A percentile compares a stretch with the other conserved stretches of the same genome.
Evolutionary conservation across 768 basidiomycete genomes (phyloP).

Genomic region (Scleroderma bovista): DNA sequence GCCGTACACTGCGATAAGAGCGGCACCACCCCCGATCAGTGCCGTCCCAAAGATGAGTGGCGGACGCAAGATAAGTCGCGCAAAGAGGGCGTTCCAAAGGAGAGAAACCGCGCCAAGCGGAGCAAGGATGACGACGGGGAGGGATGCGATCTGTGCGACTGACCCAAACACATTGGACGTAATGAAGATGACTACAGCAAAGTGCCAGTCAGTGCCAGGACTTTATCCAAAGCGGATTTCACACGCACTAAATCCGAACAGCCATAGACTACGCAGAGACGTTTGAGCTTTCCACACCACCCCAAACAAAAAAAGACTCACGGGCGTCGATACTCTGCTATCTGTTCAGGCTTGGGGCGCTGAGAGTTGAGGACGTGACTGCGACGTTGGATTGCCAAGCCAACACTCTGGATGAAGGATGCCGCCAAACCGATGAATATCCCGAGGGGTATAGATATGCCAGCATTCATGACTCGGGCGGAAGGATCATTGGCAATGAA

Average conservation of each 20-base stretch:
- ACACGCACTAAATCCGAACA: conserved; percentile 65
- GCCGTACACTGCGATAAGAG: conserved; percentile 86
- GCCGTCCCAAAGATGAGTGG: conserved; percentile 85
- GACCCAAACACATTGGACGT: conserved; percentile 86
- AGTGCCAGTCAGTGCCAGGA: not conserved
- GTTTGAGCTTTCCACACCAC: not conserved
- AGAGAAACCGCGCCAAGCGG: conserved; percentile 90
- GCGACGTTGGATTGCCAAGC: conserved; percentile 90
- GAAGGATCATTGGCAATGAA: not conserved
- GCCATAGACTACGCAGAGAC: conserved; percentile 62
- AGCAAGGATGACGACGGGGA: conserved; percentile 92
- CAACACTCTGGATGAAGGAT: conserved; percentile 84
- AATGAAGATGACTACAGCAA: conserved; percentile 58
- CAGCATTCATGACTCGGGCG: conserved; percentile 8
- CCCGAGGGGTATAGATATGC: conserved; percentile 38
- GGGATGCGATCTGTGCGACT: conserved; percentile 86
- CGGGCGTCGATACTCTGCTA: conserved; percentile 76
- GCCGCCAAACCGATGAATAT: conserved; percentile 67
- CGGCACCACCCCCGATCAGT: conserved; percentile 83
- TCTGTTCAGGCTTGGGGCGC: conserved; percentile 57
- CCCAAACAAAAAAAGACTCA: conserved; percentile 32
- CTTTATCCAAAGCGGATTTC: not conserved
- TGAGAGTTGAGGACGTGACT: conserved; percentile 82
- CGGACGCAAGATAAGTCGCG: conserved; percentile 70
- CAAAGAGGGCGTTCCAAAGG: conserved; percentile 93